Base-by-base conservation (phyloP, 306 rosid species). In the Quercus gilva region DNA sequence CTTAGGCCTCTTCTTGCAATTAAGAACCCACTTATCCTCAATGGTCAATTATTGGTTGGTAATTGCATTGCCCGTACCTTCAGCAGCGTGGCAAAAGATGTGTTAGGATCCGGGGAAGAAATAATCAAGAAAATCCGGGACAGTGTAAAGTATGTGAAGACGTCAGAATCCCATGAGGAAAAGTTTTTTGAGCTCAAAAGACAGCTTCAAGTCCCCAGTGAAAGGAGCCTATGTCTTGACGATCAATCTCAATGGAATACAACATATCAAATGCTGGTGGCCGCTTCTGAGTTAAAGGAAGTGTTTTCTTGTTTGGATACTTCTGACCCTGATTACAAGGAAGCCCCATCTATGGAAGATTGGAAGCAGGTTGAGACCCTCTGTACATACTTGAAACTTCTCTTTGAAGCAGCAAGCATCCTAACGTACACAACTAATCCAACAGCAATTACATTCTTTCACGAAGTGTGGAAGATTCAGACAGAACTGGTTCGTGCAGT, bases 401-500 rank as follows among this genome's bases (percentile, higher is more conserved):
- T 95, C 60, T 87, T 80, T 65, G 97, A 92, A 71, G 97, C 94
- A 13, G 92, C 89, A 33, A 90, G 88, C 84, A 82, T 93, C 82
- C 97, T 92, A 56, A 83, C 88, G 68, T 76, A 87, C 25, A 83
- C 89, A 68, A 85, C 89, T 41, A 87, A 74, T 80, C 98, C 98
- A 69, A 79, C 94, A 67, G 86, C 91, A 23, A 85, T 90, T 43
- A 88, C 94, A 55, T 85, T 90, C 86, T 95, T 92, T 68, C 96
- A 92, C 43, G 99, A 95, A 84, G 97, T 93, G 67, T 92, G 99
- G 96, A 95, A 89, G 85, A 86, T 91, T 86, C 97, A 92, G 85
- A 80, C 92, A 6, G 99, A 91, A 82, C 78, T 89, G 29, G 80
- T 85, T 55, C 94, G 96, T 18, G 87, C 89, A 1, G 84, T 84